Conservation (phyloP, 2,329 filamentous ascomycete species). For the Aspergillus unguis region DNA sequence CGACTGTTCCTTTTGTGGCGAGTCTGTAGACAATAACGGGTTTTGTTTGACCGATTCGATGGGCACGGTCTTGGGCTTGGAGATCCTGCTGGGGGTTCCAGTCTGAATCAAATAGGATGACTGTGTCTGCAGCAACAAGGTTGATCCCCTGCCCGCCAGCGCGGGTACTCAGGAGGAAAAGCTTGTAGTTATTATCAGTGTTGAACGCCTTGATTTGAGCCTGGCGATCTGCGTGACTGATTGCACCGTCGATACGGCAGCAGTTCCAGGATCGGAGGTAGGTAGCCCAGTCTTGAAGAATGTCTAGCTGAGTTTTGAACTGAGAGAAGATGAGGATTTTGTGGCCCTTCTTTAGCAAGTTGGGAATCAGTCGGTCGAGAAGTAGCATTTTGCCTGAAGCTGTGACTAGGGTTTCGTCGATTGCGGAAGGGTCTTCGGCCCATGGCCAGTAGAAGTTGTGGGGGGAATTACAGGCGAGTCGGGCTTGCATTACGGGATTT, state of each 20-base stretch:
- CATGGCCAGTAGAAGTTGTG: conserved; percentile 98
- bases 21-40: conserved; percentile 93
- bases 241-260: conserved; percentile 87
- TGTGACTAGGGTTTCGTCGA: conserved; percentile 80
- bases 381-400: conserved; percentile 95
- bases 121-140: conserved; percentile 83
- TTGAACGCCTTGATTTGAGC: conserved; percentile 73
- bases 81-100: conserved; percentile 98
- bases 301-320: conserved; percentile 90
- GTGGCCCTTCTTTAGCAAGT: conserved; percentile 69
- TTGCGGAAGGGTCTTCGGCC: conserved; percentile 55
- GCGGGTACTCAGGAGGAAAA: conserved; percentile 86
- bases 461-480: conserved; percentile 86
- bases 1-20: conserved; percentile 88
- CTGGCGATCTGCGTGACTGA: conserved; percentile 69
- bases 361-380: conserved; percentile 77
- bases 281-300: conserved; percentile 79
- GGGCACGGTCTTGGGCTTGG: conserved; percentile 91
- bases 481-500: conserved; percentile 87
- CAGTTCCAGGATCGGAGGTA: conserved; percentile 74
- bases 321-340: conserved; percentile 96
- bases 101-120: conserved; percentile 83
- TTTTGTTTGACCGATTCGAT: conserved; percentile 87
- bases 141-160: conserved; percentile 96
- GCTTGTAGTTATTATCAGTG: conserved; percentile 58